Base-by-base conservation (phyloP, 495 filamentous ascomycete species). In the Lasiosphaeriaceae sp. region DNA sequence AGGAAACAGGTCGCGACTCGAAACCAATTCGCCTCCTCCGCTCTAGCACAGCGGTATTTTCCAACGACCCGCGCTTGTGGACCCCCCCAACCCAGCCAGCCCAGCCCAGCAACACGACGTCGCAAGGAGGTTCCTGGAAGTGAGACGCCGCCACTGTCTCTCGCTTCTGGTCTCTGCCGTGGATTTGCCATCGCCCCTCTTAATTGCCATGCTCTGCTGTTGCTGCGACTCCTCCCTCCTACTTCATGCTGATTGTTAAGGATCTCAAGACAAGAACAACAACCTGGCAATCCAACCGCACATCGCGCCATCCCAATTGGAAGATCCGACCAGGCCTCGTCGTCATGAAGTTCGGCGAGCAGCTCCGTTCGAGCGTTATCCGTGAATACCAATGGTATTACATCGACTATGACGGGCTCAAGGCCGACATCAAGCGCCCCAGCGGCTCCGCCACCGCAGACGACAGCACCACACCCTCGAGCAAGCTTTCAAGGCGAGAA, bases 341-440 rank as follows among this genome's bases (percentile, higher is more conserved):
- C 74, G 71, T 68, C 70, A 77, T 74, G 77, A 97, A 96, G 79
- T 99, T 99, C 81, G 94, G 94, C 67, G 88, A 96, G 70, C 91
- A 97, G 78, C 84, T 99, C 58, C 88, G 88, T 41, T 90, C 89
- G 56, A 96, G 92, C 60, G 83, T 96, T 65, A 91, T 97, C 73
- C 88, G 87, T 76, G 94, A 97, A 71, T 98, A 92, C 76, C 85
- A 89, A 71, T 95, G 90, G 81, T 88, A 95, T 79, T 99, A 97
- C 76, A 97, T 99, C 73, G 86, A 87, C 71, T 99, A 99, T 73
- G 91, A 97, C 62, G 89, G 87, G 56, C 83, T 99, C 47, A 99
- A 99, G 74, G 77, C 78, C 61, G 85, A 89, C 59, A 85, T 99
- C 56, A 96, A 93, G 70, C 86, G 80, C 31, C 79, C 83, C 31